These are phyloP conservation scores for Cordyceps cateniannulata DNA, from an alignment of 2,329 filamentous ascomycete species.

Conservation along the genomic window DNA sequence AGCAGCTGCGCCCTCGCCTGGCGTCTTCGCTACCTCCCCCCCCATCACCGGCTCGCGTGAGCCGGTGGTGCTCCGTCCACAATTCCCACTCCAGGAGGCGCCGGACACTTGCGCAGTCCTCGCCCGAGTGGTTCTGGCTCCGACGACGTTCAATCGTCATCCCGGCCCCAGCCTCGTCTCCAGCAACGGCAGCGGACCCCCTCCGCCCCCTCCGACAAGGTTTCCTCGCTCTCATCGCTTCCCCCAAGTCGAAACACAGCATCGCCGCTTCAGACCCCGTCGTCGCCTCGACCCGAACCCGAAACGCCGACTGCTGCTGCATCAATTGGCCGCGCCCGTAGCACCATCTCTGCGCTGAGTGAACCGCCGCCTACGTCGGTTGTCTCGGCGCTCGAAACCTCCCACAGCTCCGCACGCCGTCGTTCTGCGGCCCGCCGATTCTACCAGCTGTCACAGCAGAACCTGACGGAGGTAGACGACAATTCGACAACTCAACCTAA, in stretches of 20 bases:
- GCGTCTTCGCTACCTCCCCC: not conserved
- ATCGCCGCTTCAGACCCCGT: conserved; percentile 41
- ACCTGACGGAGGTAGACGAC: conserved; percentile 41
- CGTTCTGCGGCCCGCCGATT: conserved; percentile 20
- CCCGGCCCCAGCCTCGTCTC: not conserved
- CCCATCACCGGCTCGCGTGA: conserved; percentile 13
- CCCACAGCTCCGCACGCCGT: conserved; percentile 20
- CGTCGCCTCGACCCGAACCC: conserved; percentile 33
- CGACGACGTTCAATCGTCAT: conserved; percentile 2
- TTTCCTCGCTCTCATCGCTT: conserved; percentile 38
- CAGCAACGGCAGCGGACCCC: conserved; percentile 8
- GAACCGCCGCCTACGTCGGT: conserved; percentile 8
- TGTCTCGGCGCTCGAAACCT: conserved; percentile 33
- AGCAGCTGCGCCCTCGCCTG: not conserved
- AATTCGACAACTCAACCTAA: conserved; percentile 27
- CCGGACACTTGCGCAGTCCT: conserved; percentile 13
- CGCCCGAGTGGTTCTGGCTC: conserved; percentile 10
- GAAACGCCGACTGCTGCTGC: conserved; percentile 41
- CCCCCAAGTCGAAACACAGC: conserved; percentile 44
- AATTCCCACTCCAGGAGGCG: conserved; percentile 10
- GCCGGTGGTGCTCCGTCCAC: conserved; percentile 11
- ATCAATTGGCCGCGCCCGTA: conserved; percentile 42
- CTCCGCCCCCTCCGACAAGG: not conserved
- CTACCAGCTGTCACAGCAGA: conserved; percentile 42
- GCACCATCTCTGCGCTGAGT: conserved; percentile 22